phyloP scores from a whole-genome alignment of 148 eudicot species.

The Nepenthes gracilis region DNA sequence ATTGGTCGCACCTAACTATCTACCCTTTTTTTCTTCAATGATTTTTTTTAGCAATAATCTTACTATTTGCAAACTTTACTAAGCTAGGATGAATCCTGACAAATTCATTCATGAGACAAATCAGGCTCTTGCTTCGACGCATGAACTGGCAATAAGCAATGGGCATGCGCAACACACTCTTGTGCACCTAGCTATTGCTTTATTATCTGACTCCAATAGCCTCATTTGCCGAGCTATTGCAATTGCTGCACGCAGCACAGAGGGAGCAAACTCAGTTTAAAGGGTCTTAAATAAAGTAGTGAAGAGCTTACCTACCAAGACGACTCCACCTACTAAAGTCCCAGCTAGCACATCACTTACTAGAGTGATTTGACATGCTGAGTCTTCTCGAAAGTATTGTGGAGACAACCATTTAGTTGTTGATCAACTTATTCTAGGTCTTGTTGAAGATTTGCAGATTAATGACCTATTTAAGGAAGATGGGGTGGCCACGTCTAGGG shows the following conservation, averaged over 20 bases:
- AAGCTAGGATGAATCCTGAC: conserved; percentile 55
- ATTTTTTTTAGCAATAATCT: too few species aligned
- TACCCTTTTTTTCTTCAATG: too few species aligned
- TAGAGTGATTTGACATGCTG: too few species aligned
- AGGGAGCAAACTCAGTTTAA: conserved; percentile 43
- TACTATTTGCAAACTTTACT: not conserved
- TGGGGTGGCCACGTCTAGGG: too few species aligned
- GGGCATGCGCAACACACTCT: conserved; percentile 75
- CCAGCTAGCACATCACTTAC: too few species aligned
- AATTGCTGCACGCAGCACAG: conserved; percentile 42
- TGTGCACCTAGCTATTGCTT: conserved; percentile 43
- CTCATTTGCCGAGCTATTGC: conserved; percentile 51
- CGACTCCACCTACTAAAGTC: conserved; percentile 5
- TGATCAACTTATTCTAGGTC: too few species aligned
- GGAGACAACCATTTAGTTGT: too few species aligned
- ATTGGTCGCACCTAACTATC: not conserved
- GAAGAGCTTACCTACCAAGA: conserved; percentile 31
- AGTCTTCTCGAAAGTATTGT: too few species aligned
- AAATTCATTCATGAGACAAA: conserved; percentile 76
- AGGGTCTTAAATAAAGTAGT: conserved; percentile 55
- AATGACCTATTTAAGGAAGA: too few species aligned
- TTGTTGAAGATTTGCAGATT: too few species aligned
- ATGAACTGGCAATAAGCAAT: conserved; percentile 46
- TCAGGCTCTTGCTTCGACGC: conserved; percentile 34
- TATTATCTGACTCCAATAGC: conserved; percentile 43